Evolutionary conservation across 306 rosid species (phyloP).

Genomic region (Begonia peltatifolia): DNA sequence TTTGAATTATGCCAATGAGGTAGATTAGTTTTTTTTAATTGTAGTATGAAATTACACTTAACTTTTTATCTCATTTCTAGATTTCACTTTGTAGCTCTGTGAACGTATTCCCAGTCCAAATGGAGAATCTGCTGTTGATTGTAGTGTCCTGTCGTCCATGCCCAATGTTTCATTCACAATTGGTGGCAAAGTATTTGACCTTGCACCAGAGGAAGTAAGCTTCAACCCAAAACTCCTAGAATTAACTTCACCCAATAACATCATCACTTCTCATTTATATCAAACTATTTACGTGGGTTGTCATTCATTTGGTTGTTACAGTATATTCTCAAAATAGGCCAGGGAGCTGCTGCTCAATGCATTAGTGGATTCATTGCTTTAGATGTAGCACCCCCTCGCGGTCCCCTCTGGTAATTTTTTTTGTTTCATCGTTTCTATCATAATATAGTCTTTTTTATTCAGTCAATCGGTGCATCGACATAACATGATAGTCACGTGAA

Average conservation of each 20-base stretch:
- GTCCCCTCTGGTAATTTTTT: conserved; percentile 40
- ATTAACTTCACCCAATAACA: too few relatives aligned
- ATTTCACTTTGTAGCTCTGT: conserved; percentile 42
- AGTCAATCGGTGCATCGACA: too few relatives aligned
- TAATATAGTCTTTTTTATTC: not conserved
- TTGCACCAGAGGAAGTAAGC: conserved; percentile 46
- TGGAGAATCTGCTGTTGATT: conserved; percentile 62
- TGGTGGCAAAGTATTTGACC: conserved; percentile 46
- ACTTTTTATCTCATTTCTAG: conserved; percentile 2
- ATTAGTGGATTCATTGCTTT: conserved; percentile 40
- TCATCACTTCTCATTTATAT: too few relatives aligned
- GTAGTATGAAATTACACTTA: not conserved
- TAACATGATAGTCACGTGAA: too few relatives aligned
- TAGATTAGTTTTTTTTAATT: conserved; percentile 1
- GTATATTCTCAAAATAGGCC: conserved; percentile 44
- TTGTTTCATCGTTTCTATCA: not conserved
- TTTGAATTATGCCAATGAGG: conserved; percentile 40
- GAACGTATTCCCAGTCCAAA: conserved; percentile 54
- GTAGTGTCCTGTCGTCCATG: conserved; percentile 42
- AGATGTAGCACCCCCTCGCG: conserved; percentile 47
- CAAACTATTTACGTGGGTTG: too few relatives aligned
- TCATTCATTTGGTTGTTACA: conserved; percentile 9
- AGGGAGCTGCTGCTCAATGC: conserved; percentile 45
- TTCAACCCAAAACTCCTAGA: not conserved
- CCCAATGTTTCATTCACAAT: conserved; percentile 66